Base-by-base conservation (phyloP, 257 asterid species). In the Nicotiana obtusifolia region DNA sequence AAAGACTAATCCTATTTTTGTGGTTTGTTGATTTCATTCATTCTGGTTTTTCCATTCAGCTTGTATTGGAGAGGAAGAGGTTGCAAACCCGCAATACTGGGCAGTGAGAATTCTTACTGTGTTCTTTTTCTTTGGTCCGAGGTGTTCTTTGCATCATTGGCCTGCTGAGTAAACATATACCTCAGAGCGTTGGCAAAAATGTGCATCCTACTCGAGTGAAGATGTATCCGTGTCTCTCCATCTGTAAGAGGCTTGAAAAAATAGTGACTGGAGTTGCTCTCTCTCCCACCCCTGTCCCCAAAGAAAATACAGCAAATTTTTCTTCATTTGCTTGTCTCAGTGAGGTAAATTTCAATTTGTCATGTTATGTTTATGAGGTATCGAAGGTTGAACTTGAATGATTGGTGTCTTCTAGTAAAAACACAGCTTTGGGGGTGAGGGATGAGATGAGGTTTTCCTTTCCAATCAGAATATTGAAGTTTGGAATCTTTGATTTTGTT, bases 31-130 rank as follows among this genome's bases (percentile, higher is more conserved):
- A 80, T 37, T 41, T 66, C n/a, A 16, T 80, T 66, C 60, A 49
- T 19, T 17, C 24, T 64, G 47, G 5, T 80, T 64, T 26, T 9
- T 65, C 11, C 64, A 7, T 53, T 84, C 82, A 95, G 99, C 90
- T 95, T 6, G 99, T 93, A 76, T 78, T 88, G 22, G 91, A 88
- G 83, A 83, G 89, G 83, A 88, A 85, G 87, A 85, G 89, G 79
- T 59, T 88, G 83, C 89, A 83, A 76, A 16, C 84, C 44, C 88
- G 89, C 64, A 80, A 77, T 83, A 19, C 80, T 47, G 73, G 73
- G 60, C 84, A 81, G 82, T 84, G 62, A 76, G 35, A 22, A 35
- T 62, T 76, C 41, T 78, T 16, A 14, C 19, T 52, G 16, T 8
- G 35, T 7, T 60, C 59, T 80, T 33, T 5, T 28, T 24, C n/a